A percentile compares a stretch with the other conserved stretches of the same genome.
Evolutionary conservation across 106 monocot genomes (phyloP).

Genomic region (Agapanthus africanus): DNA sequence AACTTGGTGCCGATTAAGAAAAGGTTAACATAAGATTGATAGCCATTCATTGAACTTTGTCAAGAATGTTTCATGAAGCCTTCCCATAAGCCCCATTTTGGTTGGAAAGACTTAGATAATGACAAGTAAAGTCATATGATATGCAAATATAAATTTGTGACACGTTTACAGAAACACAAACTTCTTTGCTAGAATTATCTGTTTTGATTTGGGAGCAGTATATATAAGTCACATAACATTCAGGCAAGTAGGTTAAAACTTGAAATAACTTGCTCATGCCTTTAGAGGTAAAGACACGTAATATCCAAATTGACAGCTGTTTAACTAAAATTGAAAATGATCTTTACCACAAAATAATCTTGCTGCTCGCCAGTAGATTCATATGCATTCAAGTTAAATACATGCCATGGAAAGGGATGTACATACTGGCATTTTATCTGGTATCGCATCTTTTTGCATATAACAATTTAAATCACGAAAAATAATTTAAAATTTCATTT

Average conservation of each 20-base stretch:
- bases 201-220: neutral
- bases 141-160: slow-evolving; percentile 2
- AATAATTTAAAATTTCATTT: too few relatives aligned
- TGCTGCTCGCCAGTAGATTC: neutral
- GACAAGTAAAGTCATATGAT: too few relatives aligned
- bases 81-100: too few relatives aligned
- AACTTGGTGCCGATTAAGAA: too few relatives aligned
- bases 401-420: neutral
- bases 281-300: neutral
- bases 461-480: too few relatives aligned
- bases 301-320: neutral
- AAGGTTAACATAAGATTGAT: too few relatives aligned
- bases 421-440: too few relatives aligned
- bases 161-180: too few relatives aligned
- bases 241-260: neutral
- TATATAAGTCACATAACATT: neutral
- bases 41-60: too few relatives aligned
- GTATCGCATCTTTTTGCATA: too few relatives aligned
- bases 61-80: too few relatives aligned
- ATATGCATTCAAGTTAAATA: neutral
- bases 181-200: neutral
- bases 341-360: neutral
- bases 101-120: too few relatives aligned
- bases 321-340: neutral
- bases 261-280: neutral